Evolutionary conservation across 2,329 filamentous ascomycete species (phyloP).

Genomic region (Arachnopeziza araneosa): DNA sequence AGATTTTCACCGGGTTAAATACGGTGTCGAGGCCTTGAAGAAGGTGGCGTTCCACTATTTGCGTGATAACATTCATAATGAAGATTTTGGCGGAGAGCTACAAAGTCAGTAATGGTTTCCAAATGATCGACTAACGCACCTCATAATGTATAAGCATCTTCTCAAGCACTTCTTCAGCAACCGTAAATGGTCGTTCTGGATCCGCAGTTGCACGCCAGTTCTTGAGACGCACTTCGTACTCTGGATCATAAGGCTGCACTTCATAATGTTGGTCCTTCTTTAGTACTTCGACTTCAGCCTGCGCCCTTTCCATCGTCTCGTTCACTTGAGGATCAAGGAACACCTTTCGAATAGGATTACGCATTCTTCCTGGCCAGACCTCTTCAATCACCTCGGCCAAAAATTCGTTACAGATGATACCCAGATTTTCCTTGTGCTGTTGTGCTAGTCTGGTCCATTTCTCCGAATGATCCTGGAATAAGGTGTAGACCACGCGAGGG

Average conservation of each 20-base stretch:
- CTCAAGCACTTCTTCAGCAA: conserved; percentile 10
- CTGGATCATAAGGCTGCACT: conserved; percentile 12
- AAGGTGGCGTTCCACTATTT: conserved; percentile 14
- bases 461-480: conserved; percentile 12
- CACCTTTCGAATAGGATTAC: conserved; percentile 7
- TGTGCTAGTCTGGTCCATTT: conserved; percentile 11
- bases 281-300: conserved; percentile 5
- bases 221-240: conserved; percentile 9
- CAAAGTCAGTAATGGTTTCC: not conserved
- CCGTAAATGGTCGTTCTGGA: conserved; percentile 5
- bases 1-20: conserved; percentile 10
- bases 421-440: conserved; percentile 12
- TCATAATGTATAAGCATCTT: conserved; percentile 15
- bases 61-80: conserved; percentile 12
- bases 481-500: conserved; percentile 7
- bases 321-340: conserved; percentile 11
- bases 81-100: conserved; percentile 11
- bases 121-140: not conserved
- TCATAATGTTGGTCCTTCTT: conserved; percentile 11
- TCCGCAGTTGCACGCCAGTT: conserved; percentile 4
- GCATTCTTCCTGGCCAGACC: conserved; percentile 11
- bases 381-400: conserved; percentile 13
- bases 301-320: conserved; percentile 6
- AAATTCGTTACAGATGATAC: conserved; percentile 11
- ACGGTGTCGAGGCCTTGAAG: conserved; percentile 5